Base-by-base conservation (phyloP, 352 stramenopile species). In the Phytopythium cucurbitacearum region DNA sequence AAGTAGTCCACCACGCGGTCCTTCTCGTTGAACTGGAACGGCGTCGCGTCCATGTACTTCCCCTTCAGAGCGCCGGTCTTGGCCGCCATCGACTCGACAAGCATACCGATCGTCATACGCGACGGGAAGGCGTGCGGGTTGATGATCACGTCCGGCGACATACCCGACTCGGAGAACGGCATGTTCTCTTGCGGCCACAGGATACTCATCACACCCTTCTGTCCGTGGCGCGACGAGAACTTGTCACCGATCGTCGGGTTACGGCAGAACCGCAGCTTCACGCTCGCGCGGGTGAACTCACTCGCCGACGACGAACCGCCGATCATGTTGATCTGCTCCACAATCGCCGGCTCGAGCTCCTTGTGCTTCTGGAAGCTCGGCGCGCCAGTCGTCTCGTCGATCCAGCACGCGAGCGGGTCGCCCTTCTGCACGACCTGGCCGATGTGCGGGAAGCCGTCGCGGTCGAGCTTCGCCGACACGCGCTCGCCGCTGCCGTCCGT, bases 231-330 rank as follows among this genome's bases (percentile, higher is more conserved):
- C 60, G 89, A 98, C 36, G 91, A 98, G 69, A 99, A 99, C 73
- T 99, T 99, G 76, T 99, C 98, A 58, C 98, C 97, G 57, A 99
- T 99, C 34, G 98, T 94, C 51, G 98, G 98, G 77, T 99, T 99
- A 61, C 98, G 88, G 61, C 94, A 97, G 74, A 98, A 99, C 37
- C 98, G 91, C 32, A 99, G 77, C 52, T 98, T 99, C 44, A 99
- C 92, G 47, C 83, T 89, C 12, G 91, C 91, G 62, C 97, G 95
- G 36, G 79, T 85, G 53, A 95, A 78, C 43, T 89, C 85, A 0
- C 79, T 86, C 16, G 76, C 69, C 67, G 91, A 73, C 15, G 72
- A 80, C 13, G 76, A 60, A 51, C 64, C 72, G 32, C 85, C 85
- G 55, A 95, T 76, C 69, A 97, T 80, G 60, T 89, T 91, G 45